Base-by-base conservation (phyloP, 176 grass and related monocot genomes). In the Oryza meridionalis region DNA sequence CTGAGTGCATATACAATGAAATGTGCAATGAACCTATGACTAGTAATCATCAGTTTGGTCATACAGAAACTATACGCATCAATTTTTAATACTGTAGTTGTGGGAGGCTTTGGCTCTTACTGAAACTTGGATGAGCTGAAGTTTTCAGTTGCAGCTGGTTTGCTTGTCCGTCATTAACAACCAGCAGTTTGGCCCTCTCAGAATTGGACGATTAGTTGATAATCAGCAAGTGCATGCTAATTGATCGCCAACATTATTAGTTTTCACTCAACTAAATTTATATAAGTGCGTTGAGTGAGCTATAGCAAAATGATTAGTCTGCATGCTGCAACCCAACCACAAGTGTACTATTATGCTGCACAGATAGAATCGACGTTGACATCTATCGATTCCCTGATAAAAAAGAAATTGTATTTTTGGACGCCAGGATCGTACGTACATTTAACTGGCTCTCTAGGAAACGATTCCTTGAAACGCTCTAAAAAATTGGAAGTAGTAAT, bases 351-450 rank as follows among this genome's bases (percentile, higher is more conserved):
- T 72, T 77, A 85, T 89, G 82, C 72, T 9, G 65, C 5, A 24
- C 43, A 72, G 9, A 11, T 78, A 75, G 38, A 43, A 76, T 45
- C 81, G 82, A 64, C 76, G 82, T 85, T 85, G 88, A 81, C 82
- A 71, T 85, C 72, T 49, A n/a, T 85, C 63, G 46, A 32, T 22
- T 74, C 38, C 49, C 19, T 11, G 2, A 76, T 8, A 82, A 62
- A 82, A 82, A 40, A 29, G 1, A 29, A 27, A 65, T 42, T 72
- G 15, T 11, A 33, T 40, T 55, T 10, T 70, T 6, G 11, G 24
- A 71, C 11, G 27, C 3, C 11, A 31, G 16, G 49, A 59, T 16
- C 7, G 53, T 42, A 9, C 4, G 16, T 19, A 26, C 14, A 50
- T 50, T 50, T 2, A 14, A 27, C 6, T 44, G 33, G 38, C 5